A percentile compares a stretch with the other conserved stretches of the same genome.
Evolutionary conservation across 495 filamentous ascomycete species (phyloP).

Genomic region (Aspergillus bridgeri): DNA sequence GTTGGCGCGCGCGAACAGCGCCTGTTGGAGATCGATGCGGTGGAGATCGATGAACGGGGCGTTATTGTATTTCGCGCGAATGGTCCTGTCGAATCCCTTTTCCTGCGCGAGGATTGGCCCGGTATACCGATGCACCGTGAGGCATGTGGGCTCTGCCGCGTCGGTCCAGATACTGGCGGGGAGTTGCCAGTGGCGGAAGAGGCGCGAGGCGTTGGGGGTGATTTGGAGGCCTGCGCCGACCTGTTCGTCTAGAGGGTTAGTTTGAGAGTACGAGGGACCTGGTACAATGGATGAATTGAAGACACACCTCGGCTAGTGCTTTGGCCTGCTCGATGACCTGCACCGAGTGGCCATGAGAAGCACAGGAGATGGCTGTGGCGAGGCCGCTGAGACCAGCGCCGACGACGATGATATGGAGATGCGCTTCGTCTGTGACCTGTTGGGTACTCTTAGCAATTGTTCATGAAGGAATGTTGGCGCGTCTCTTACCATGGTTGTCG

Average conservation of each 20-base stretch:
- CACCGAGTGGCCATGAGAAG: conserved; percentile 58
- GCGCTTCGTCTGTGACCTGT: conserved; percentile 24
- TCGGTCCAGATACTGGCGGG: conserved; percentile 39
- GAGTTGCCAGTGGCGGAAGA: conserved; percentile 54
- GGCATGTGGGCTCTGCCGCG: conserved; percentile 49
- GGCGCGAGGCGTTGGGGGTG: conserved; percentile 53
- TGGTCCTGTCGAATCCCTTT: conserved; percentile 40
- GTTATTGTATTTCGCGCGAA: conserved; percentile 39
- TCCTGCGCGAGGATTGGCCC: conserved; percentile 52
- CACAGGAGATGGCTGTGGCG: conserved; percentile 58
- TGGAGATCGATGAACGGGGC: conserved; percentile 58
- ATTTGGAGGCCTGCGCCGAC: conserved; percentile 53
- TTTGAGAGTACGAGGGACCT: neutral
- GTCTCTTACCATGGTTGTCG: neutral
- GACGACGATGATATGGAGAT: conserved; percentile 30
- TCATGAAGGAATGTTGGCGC: neutral
- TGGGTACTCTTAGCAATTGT: neutral
- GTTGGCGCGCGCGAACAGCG: conserved; percentile 48
- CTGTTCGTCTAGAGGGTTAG: neutral
- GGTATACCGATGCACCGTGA: conserved; percentile 58
- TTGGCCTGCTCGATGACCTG: conserved; percentile 60
- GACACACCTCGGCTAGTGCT: conserved; percentile 49
- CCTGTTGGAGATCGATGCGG: conserved; percentile 54
- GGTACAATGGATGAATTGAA: conserved; percentile 2
- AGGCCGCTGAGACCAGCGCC: conserved; percentile 59